phyloP scores from a whole-genome alignment of 2,329 filamentous ascomycete genomes.

The Aspergillus fructus region DNA sequence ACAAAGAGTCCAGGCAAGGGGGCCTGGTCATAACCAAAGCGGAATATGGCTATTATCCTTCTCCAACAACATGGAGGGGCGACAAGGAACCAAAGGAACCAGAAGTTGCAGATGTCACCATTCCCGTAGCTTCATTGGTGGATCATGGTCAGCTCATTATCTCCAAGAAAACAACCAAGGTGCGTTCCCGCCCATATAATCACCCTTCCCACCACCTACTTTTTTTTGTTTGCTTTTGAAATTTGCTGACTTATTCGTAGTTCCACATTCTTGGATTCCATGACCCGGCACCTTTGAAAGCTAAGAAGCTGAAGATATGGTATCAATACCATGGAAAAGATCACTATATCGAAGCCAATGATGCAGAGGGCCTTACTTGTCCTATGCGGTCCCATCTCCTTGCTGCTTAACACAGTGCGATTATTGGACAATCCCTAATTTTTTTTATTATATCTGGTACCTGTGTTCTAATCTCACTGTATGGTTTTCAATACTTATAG shows the following conservation, averaged over 20 bases:
- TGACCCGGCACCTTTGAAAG: slow-evolving; percentile 43
- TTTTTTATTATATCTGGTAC: background rate
- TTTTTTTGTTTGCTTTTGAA: background rate
- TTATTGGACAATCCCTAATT: background rate
- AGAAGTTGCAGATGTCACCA: slow-evolving; percentile 41
- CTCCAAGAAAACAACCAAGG: slow-evolving; percentile 35
- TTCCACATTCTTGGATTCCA: slow-evolving; percentile 45
- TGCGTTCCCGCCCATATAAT: slow-evolving; percentile 16
- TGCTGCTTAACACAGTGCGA: background rate
- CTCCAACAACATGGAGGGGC: slow-evolving; percentile 21
- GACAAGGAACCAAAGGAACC: slow-evolving; percentile 22
- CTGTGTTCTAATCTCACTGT: too few relatives aligned
- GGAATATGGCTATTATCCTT: slow-evolving; percentile 40
- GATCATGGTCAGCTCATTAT: slow-evolving; percentile 43
- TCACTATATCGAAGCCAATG: slow-evolving; percentile 39
- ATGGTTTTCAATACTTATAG: background rate
- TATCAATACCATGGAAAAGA: slow-evolving; percentile 41
- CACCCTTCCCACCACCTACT: background rate
- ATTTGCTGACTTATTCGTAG: slow-evolving; percentile 28
- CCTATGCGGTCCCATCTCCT: slow-evolving; percentile 41
- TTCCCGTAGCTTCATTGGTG: slow-evolving; percentile 46
- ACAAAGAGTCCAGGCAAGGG: slow-evolving; percentile 31
- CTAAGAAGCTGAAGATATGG: slow-evolving; percentile 42
- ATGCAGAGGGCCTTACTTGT: slow-evolving; percentile 37
- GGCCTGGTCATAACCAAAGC: slow-evolving; percentile 43